Percentiles rank a stretch among this genome's conserved stretches.
These are phyloP conservation scores for Myrica gale DNA, from an alignment of 306 rosid genomes.

Conservation along the genomic window DNA sequence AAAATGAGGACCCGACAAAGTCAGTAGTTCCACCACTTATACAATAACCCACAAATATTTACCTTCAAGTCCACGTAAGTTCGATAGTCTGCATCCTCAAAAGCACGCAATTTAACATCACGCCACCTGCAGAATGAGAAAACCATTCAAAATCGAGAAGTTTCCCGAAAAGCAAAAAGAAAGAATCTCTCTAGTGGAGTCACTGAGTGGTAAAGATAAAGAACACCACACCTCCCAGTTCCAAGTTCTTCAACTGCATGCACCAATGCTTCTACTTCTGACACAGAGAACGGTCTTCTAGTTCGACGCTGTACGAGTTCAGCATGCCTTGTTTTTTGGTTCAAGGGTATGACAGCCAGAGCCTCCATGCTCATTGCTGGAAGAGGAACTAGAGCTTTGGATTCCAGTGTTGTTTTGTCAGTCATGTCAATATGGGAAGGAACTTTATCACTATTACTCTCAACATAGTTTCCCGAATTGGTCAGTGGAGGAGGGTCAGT, in stretches of 20 bases:
- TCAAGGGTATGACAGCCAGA: conserved; percentile 61
- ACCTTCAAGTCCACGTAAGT: conserved; percentile 97
- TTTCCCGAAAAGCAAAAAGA: conserved; percentile 3
- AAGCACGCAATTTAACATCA: conserved; percentile 79
- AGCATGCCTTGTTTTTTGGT: conserved; percentile 55
- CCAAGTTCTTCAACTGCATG: conserved; percentile 92
- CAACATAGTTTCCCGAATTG: conserved; percentile 38
- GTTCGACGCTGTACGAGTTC: conserved; percentile 89
- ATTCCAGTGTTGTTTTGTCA: conserved; percentile 50
- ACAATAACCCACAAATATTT: conserved; percentile 3
- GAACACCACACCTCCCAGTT: conserved; percentile 77
- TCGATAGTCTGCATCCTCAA: conserved; percentile 91
- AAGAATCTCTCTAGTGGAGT: background rate
- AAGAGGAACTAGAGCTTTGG: conserved; percentile 54
- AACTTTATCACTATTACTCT: conserved; percentile 45
- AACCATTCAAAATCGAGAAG: conserved; percentile 24
- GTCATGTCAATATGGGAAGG: conserved; percentile 48
- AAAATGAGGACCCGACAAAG: background rate
- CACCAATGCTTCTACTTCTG: conserved; percentile 92
- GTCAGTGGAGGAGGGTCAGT: conserved; percentile 44
- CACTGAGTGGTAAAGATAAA: conserved; percentile 11
- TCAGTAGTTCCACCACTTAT: background rate
- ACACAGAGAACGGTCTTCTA: conserved; percentile 88
- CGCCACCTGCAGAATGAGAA: conserved; percentile 73
- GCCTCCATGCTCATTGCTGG: conserved; percentile 55